Evolutionary conservation across 306 rosid species (phyloP), one percentile per base, ranked within the genome.

Genomic region (cucumber (Cucumis sativus)): DNA sequence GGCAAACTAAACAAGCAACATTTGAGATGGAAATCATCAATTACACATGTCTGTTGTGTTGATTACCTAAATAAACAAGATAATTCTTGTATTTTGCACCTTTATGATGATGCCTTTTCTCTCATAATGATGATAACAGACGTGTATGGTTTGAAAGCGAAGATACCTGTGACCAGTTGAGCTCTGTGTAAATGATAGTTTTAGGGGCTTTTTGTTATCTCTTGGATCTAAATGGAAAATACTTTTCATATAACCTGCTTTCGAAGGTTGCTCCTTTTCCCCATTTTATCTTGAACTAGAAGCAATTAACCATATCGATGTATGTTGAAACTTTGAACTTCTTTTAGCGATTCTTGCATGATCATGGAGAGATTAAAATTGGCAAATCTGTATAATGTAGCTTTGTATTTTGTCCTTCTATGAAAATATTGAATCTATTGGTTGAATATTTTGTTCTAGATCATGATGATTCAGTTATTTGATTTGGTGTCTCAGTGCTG

Each of bases 401-500:
- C 20, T 41, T 68, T 68, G 55, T 47, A 25, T 3, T 69, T 68
- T 70, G 13, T 14, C 58, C 28, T 20, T 69, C 57, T 11, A 7
- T 47, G 76, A 15, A 23, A 47, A 45, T 21, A 23, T 47, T 47
- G 59, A 35, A 21, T 45, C 40, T 23, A n/a, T 72, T 28, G 15
- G 61, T 16, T 17, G 8, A 40, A 14, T 15, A 14, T 15, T 23
- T 7, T 70, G 12, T 5, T 47, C 39, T 23, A 47, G 6, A 47
- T 9, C 57, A 43, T 43, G n/a, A 28, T 72, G 56, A 72, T 70
- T 17, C 67, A 79, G 70, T 63, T 45, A 74, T 54, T 79, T 74
- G 67, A 70, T 77, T 41, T 67, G 25, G 79, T 84, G 77, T 52
- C 87, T 89, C 89, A 95, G 98, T 83, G 93, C 92, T 79, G 97